Evolutionary conservation across 805 yeast species (phyloP), one percentile per base, ranked within the genome.

Genomic region (Sugiyamaella chiloensis): DNA sequence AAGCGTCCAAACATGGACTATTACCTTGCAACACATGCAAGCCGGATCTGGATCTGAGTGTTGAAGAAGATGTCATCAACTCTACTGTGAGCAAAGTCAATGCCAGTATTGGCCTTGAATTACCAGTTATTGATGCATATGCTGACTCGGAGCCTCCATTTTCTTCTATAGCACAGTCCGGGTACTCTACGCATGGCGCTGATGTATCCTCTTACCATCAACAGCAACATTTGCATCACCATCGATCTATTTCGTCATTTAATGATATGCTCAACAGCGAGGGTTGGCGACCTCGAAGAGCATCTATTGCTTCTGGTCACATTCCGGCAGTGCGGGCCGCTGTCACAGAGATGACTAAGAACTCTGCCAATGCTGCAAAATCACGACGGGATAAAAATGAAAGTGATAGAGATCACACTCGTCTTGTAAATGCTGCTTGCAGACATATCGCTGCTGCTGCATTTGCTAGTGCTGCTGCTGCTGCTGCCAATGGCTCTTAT

Each of bases 381-480:
- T 7, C 32, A 27, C 29, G 44, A 24, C 32, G 42, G 21, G 34
- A 40, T 42, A 20, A 47, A 42, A 24, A 29, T 32, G 42, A 30
- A 35, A 79, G 79, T 61, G 87, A 83, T 60, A 70, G 79, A 40
- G 88, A 83, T 57, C 90, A 85, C 60, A 73, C 79, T 57, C 73
- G 81, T 51, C 72, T 83, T 40, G 87, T 83, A 19, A 85, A 81
- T 60, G 76, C 81, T 57, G 93, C 95, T 0, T 87, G 95, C 60
- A 79, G 91, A 46, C 90, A 85, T 63, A 81, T 86, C 59, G 89
- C 91, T 1, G 70, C 82, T 35, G 93, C 93, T 26, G 95, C 93
- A 1, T 85, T 81, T 7, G 64, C 71, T 30, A 67, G 71, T 1
- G 68, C 71, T 4, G 58, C 64, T 5, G 54, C 52, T 9, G 63